Evolutionary conservation across 805 yeast species (phyloP).

Genomic region (Ogataea populi-albae): DNA sequence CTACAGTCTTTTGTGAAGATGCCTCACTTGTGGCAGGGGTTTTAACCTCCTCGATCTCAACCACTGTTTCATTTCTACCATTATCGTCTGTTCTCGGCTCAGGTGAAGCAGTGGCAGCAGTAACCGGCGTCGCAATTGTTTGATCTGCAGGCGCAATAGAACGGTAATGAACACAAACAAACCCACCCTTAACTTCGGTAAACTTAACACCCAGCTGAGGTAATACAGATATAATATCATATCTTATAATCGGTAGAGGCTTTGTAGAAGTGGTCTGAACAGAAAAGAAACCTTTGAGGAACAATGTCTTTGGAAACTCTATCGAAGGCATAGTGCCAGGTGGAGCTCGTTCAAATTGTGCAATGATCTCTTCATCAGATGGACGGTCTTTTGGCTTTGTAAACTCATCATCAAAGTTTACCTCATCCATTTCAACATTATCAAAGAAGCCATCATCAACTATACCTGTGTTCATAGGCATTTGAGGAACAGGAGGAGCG

Average conservation of each 20-base stretch:
- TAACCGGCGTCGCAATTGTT: neutral
- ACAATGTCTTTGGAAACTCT: constrained; percentile 86
- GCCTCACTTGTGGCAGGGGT: constrained; percentile 20
- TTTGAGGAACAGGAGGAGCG: constrained; percentile 45
- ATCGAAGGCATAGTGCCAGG: constrained; percentile 89
- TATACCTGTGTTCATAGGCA: constrained; percentile 28
- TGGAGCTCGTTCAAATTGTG: constrained; percentile 50
- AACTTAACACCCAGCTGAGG: constrained; percentile 74
- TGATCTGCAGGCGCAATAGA: constrained; percentile 33
- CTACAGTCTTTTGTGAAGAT: constrained; percentile 16
- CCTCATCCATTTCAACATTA: constrained; percentile 45
- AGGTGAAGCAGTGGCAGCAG: constrained; percentile 3
- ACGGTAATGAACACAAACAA: constrained; percentile 72
- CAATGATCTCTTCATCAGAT: constrained; percentile 47
- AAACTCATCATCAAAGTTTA: constrained; percentile 26
- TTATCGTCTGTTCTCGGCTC: constrained; percentile 18
- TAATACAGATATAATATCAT: constrained; percentile 75
- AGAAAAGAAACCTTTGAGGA: constrained; percentile 88
- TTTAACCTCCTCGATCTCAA: constrained; percentile 12
- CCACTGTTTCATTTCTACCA: constrained; percentile 18
- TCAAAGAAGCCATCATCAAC: constrained; percentile 58
- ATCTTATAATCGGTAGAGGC: constrained; percentile 83
- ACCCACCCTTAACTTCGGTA: constrained; percentile 92
- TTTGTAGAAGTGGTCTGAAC: constrained; percentile 94
- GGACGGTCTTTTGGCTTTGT: constrained; percentile 31